Evolutionary conservation across 257 asterid genomes (phyloP), one percentile per base, ranked within the genome.

Genomic region (Fraxinus cuspidata): DNA sequence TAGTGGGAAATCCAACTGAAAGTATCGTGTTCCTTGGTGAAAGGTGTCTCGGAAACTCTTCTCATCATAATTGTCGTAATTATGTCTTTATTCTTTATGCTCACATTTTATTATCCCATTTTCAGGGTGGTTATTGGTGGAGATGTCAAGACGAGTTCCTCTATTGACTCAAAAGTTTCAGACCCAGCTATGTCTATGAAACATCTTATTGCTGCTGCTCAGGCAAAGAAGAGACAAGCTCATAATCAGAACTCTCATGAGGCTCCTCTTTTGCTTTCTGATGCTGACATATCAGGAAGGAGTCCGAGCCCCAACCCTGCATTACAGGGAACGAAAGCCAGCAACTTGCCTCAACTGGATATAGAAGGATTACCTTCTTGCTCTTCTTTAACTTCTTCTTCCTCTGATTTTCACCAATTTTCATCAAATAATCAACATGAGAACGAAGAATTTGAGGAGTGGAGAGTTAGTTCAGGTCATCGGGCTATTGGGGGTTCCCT

Each of bases 141-240:
- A 84, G 91, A 83, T 66, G 86, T 73, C 68, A 86, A 86, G 71
- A 75, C 79, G 18, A 84, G 74, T 79, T 78, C 84, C 69, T 68
- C 83, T 7, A 75, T 80, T 81, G 92, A 90, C 76, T 79, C 81
- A 42, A 85, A 87, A 78, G 67, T 72, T 82, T 77, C 88, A 18
- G 97, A 89, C 82, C 81, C 94, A 44, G 84, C 63, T 40, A 79
- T 53, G 83, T 88, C 97, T 79, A 92, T 94, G 97, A 94, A 79
- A 83, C 81, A 91, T 84, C 94, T 94, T 38, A 92, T 94, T 80
- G 99, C 99, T 79, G 97, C 94, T 80, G 99, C 99, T 85, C 97
- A 92, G 90, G 99, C 93, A 15, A 91, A 91, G 78, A 92, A 85
- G 81, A 89, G 87, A 83, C 92, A 89, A 86, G 87, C 97, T 18